Conservation (phyloP, 2,329 filamentous ascomycete species). For the Plenodomus tracheiphilus region DNA sequence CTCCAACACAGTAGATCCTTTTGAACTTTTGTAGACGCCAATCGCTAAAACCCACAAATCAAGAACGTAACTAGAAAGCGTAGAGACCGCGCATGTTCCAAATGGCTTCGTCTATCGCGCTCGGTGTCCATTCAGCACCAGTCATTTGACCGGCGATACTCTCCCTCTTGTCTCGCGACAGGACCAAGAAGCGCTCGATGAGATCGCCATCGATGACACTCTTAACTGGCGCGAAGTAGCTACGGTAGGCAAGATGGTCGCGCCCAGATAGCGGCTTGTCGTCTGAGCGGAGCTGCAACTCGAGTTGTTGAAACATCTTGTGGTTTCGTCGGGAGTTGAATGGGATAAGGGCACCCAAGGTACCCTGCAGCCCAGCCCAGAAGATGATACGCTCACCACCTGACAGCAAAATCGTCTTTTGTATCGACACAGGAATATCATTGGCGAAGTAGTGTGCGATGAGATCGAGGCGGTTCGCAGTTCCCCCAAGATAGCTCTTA, state of each 20-base stretch:
- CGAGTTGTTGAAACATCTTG: conserved; percentile 95
- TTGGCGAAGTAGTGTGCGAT: conserved; percentile 89
- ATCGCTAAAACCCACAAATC: not conserved
- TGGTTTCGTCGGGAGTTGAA: conserved; percentile 91
- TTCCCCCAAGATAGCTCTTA: conserved; percentile 84
- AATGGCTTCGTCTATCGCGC: conserved; percentile 94
- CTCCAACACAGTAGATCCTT: not conserved
- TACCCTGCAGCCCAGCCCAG: conserved; percentile 94
- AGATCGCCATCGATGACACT: conserved; percentile 96
- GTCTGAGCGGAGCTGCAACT: conserved; percentile 76
- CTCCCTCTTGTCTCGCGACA: conserved; percentile 87
- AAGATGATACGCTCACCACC: conserved; percentile 89
- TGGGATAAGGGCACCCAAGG: conserved; percentile 88
- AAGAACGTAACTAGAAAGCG: conserved; percentile 25
- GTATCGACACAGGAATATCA: conserved; percentile 87
- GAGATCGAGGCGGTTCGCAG: conserved; percentile 79
- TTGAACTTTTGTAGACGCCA: not conserved
- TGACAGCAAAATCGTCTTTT: conserved; percentile 86
- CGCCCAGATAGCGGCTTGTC: conserved; percentile 87
- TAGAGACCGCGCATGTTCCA: conserved; percentile 44
- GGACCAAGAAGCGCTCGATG: conserved; percentile 84
- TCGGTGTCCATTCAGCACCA: conserved; percentile 68
- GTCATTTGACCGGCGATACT: conserved; percentile 94
- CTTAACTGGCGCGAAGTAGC: conserved; percentile 96
- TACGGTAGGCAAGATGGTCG: conserved; percentile 92